Percentiles rank a stretch among this genome's conserved stretches.
Conservation (phyloP, 352 stramenopile genomes). For the Phytopythium kandeliae region DNA sequence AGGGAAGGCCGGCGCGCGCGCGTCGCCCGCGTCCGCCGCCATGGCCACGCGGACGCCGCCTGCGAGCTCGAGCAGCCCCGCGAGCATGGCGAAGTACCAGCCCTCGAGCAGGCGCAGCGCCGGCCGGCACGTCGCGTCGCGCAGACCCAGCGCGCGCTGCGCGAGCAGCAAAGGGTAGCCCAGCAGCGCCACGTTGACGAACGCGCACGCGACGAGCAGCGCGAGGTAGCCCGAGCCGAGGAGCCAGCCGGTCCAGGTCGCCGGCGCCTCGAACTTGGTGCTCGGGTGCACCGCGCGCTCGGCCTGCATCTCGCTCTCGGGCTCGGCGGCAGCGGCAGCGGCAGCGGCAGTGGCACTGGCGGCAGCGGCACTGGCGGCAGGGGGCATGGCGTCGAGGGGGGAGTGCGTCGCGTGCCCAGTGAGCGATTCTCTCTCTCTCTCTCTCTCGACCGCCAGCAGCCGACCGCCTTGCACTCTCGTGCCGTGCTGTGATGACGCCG, state of each 20-base stretch:
- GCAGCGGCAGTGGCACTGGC: no score
- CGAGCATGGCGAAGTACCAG: conserved; percentile 56
- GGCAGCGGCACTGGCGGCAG: no score
- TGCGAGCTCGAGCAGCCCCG: conserved; percentile 48
- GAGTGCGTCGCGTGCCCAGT: no score
- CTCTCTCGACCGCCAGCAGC: no score
- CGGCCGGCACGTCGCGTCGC: conserved; percentile 16
- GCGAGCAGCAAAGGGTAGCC: conserved; percentile 53
- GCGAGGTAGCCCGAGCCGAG: conserved; percentile 39
- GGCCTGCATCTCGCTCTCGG: conserved; percentile 16
- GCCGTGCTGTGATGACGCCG: no score
- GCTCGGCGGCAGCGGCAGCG: no score
- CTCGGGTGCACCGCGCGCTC: conserved; percentile 37
- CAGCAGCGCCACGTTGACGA: conserved; percentile 57
- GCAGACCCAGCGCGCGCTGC: conserved; percentile 18
- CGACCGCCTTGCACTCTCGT: no score
- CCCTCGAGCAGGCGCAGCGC: conserved; percentile 35
- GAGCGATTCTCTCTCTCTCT: no score
- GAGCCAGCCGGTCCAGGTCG: conserved; percentile 35
- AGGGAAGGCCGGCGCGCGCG: conserved; percentile 24
- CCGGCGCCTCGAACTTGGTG: conserved; percentile 34
- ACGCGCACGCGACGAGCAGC: conserved; percentile 39
- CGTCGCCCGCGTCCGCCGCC: conserved; percentile 35
- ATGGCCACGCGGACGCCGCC: conserved; percentile 55
- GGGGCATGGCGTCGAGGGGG: conserved; percentile 2